Evolutionary conservation across 192 early-diverging fungal genomes (phyloP).

Genomic region (Coemansia asiatica): DNA sequence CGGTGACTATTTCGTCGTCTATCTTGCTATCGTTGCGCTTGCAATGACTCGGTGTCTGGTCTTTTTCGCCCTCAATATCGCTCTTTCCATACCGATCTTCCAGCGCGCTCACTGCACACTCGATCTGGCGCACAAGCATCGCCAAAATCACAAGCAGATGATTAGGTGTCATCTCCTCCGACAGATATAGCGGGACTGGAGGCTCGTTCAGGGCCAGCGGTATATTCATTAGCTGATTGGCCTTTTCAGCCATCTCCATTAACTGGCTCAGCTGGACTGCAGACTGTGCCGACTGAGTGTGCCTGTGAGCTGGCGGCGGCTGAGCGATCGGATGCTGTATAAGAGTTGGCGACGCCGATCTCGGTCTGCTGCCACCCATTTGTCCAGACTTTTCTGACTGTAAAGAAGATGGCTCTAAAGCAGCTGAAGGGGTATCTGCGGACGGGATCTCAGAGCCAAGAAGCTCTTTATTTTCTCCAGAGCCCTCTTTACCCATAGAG

Average conservation of each 20-base stretch:
- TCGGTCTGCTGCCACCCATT: constrained; percentile 6
- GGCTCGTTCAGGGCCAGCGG: constrained; percentile 48
- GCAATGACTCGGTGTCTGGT: no score
- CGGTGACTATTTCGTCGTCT: constrained; percentile 14
- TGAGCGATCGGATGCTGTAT: constrained; percentile 16
- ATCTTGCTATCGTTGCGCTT: constrained; percentile 44
- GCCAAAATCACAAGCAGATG: constrained; percentile 39
- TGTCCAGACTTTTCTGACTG: background rate
- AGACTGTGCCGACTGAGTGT: constrained; percentile 38
- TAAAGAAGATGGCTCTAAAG: background rate
- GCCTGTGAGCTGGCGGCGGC: constrained; percentile 22
- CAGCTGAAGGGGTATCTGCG: background rate
- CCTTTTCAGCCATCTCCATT: constrained; percentile 13
- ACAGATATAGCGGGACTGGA: constrained; percentile 44
- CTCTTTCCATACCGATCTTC: constrained; percentile 15
- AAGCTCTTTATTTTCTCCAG: background rate
- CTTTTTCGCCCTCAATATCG: background rate
- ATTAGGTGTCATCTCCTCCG: constrained; percentile 45
- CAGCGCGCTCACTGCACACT: constrained; percentile 37
- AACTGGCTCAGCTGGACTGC: constrained; percentile 2
- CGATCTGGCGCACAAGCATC: constrained; percentile 47
- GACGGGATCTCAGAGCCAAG: background rate
- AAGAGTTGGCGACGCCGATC: constrained; percentile 29
- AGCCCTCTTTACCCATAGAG: background rate
- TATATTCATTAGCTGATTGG: constrained; percentile 14